Evolutionary conservation across 257 asterid species (phyloP).

Genomic region (Nicotiana undulata): DNA sequence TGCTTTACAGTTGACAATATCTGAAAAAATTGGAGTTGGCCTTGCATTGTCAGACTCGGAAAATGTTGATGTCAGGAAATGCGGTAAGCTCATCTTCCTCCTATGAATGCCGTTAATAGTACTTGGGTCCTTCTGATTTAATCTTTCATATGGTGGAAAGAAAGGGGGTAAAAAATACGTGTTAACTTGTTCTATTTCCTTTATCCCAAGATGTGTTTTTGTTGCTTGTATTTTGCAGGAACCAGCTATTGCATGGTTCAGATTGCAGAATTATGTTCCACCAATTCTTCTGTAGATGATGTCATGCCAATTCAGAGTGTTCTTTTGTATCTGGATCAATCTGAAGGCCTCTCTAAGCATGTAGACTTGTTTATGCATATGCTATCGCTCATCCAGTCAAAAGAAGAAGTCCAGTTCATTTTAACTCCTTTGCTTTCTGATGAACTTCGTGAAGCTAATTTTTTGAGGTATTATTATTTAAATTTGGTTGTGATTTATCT

Average conservation of each 20-base stretch:
- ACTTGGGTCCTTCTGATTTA: background rate
- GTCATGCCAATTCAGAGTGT: constrained; percentile 59
- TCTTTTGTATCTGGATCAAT: constrained; percentile 65
- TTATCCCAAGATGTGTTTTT: background rate
- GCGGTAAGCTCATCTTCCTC: constrained; percentile 51
- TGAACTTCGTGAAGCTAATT: constrained; percentile 51
- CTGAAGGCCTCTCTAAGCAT: constrained; percentile 80
- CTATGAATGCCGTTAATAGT: background rate
- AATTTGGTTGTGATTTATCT: background rate
- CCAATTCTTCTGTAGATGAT: constrained; percentile 46
- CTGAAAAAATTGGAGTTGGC: constrained; percentile 79
- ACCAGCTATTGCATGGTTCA: constrained; percentile 78
- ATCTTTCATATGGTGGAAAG: background rate
- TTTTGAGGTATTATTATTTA: constrained; percentile 49
- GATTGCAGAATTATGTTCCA: constrained; percentile 56
- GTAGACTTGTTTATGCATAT: constrained; percentile 84
- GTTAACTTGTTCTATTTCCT: background rate
- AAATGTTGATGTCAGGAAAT: constrained; percentile 49
- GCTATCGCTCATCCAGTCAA: constrained; percentile 62
- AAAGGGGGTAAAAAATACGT: background rate
- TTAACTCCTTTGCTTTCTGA: constrained; percentile 67
- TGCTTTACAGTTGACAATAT: constrained; percentile 45
- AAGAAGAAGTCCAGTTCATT: constrained; percentile 57
- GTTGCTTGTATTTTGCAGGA: constrained; percentile 45
- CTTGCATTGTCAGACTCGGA: constrained; percentile 85